These are phyloP conservation scores for Nemania sp. DNA, from an alignment of 2,329 filamentous ascomycete species.

Conservation along the genomic window DNA sequence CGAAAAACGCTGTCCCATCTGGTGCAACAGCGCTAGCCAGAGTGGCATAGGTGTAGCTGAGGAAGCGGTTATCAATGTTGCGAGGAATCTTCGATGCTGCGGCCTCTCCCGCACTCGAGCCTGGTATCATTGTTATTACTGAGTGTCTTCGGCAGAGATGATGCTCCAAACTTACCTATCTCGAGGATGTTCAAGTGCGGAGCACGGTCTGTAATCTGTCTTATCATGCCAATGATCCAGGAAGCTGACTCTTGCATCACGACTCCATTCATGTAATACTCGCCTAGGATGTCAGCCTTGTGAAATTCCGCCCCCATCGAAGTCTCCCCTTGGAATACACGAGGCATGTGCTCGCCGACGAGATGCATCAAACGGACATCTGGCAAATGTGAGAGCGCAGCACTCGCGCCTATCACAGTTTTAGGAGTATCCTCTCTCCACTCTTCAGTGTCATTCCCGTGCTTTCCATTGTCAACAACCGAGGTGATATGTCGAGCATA, in stretches of 20 bases:
- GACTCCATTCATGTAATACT: neutral
- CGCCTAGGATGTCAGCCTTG: neutral
- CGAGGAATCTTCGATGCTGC: too few species aligned
- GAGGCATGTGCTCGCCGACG: neutral
- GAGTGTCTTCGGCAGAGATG: too few species aligned
- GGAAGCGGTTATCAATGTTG: too few species aligned
- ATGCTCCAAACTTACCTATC: neutral
- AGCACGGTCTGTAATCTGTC: slow-evolving; percentile 23
- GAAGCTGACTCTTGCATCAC: neutral
- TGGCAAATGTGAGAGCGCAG: slow-evolving; percentile 19
- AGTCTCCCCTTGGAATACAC: neutral
- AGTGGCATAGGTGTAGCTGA: too few species aligned
- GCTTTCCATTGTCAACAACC: neutral
- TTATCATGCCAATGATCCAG: slow-evolving; percentile 38
- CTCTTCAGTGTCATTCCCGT: neutral
- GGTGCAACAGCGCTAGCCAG: too few species aligned
- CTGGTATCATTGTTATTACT: too few species aligned
- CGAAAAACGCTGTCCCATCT: too few species aligned
- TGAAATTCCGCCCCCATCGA: neutral
- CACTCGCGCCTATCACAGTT: neutral
- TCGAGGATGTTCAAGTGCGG: slow-evolving; percentile 12
- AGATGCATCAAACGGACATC: slow-evolving; percentile 34
- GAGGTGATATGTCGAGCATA: slow-evolving; percentile 20
- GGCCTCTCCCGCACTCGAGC: too few species aligned
- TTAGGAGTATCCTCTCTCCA: neutral